Evolutionary conservation across 2,329 filamentous ascomycete species (phyloP).

Genomic region (Parascedosporium putredinis): DNA sequence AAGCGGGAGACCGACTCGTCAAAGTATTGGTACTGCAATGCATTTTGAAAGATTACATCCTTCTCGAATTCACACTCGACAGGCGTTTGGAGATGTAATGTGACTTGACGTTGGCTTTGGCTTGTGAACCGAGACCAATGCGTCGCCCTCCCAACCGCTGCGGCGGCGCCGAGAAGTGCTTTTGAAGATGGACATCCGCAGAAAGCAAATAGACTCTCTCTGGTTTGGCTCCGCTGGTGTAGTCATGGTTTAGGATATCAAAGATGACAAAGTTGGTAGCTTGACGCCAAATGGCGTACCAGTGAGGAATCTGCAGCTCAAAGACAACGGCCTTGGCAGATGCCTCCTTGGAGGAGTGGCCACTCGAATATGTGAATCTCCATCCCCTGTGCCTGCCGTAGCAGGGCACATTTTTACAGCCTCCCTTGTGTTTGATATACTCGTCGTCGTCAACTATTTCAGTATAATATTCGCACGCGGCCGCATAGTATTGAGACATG

Average conservation of each 20-base stretch:
- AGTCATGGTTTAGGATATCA: slow-evolving; percentile 22
- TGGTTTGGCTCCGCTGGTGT: not conserved
- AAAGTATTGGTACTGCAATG: slow-evolving; percentile 27
- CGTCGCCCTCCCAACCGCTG: not conserved
- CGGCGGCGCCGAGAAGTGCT: not conserved
- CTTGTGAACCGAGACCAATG: slow-evolving; percentile 23
- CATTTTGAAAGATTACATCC: slow-evolving; percentile 35
- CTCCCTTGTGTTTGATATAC: not conserved
- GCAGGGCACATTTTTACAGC: too few species aligned
- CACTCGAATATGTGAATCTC: slow-evolving; percentile 42
- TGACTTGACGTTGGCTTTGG: slow-evolving; percentile 24
- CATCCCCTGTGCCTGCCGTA: too few species aligned
- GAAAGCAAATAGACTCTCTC: not conserved
- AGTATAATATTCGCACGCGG: slow-evolving; percentile 14
- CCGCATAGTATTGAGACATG: slow-evolving; percentile 17
- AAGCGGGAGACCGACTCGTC: slow-evolving; percentile 17
- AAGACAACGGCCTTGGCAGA: slow-evolving; percentile 38
- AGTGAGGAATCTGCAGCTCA: slow-evolving; percentile 33
- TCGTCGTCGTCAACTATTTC: not conserved
- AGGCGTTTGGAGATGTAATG: slow-evolving; percentile 16
- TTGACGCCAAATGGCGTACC: slow-evolving; percentile 39
- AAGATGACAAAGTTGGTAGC: slow-evolving; percentile 29
- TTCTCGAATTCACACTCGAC: slow-evolving; percentile 12
- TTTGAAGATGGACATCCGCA: not conserved
- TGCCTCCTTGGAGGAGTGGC: slow-evolving; percentile 32